Base-by-base conservation (phyloP, 441 rosid genomes). In the Daphne laureola region DNA sequence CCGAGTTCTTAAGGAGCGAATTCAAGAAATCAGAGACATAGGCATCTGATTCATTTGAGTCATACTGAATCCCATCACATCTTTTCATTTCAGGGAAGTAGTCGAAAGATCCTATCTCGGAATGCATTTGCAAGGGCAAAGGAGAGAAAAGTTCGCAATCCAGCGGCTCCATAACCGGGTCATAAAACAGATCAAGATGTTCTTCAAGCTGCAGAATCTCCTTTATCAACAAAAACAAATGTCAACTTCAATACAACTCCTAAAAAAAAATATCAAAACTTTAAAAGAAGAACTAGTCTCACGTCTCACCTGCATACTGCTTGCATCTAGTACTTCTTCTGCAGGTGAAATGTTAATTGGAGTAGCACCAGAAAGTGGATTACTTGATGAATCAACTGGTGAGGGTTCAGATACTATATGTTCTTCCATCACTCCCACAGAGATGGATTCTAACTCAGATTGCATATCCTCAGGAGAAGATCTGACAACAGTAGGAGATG, bases 111-210 rank as follows among this genome's bases (percentile, higher is more conserved):
- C 79, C 79, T 1, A 55, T 15, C 72, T 77, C 84, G 38, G 63
- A 45, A 55, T 73, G 82, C 55, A 65, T 44, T 17, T 68, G 78
- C 2, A 58, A 47, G 44, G 66, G 78, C 59, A 78, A 63, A 21
- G 81, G 79, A 16, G 87, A 67, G 58, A 82, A 76, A n/a, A 76
- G 2, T 12, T 59, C 62, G 61, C 58, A 55, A 53, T 78, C 69
- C 17, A 61, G 43, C 15, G 74, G 52, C 58, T 63, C 78, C 27
- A 26, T 23, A 18, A 43, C 27, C 14, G 69, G 61, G 25, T 60
- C 64, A 57, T 46, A 17, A 9, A 73, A 64, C 44, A 31, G 46
- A 57, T 73, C 58, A 43, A 72, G 57, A 36, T 61, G 64, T 38
- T 69, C 76, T 41, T 67, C 78, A 53, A 67, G 64, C 67, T 64